These are phyloP conservation scores for Actinomortierella wolfii DNA, from an alignment of 371 early-diverging fungal genomes.

Conservation along the genomic window DNA sequence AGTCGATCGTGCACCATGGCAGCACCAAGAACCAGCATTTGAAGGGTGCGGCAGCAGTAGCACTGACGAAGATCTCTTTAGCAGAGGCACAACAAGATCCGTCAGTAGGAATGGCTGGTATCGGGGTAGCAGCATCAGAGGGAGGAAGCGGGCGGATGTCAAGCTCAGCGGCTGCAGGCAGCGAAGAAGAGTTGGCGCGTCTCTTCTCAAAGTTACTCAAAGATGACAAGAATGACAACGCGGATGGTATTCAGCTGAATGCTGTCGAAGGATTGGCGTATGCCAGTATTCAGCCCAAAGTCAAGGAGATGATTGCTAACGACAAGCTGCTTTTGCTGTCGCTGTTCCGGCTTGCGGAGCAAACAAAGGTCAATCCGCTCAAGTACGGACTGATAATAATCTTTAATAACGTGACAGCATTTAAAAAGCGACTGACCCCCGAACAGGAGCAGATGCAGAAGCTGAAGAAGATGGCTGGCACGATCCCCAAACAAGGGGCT, in stretches of 20 bases:
- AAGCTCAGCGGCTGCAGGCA: conserved; percentile 8
- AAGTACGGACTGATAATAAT: conserved; percentile 76
- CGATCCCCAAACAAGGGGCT: conserved; percentile 26
- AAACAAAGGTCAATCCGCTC: conserved; percentile 44
- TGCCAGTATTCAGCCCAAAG: conserved; percentile 59
- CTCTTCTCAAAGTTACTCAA: conserved; percentile 48
- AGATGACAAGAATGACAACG: conserved; percentile 44
- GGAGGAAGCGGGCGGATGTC: conserved; percentile 5
- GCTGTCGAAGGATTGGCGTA: conserved; percentile 83
- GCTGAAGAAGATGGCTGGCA: conserved; percentile 69
- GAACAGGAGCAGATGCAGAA: conserved; percentile 84
- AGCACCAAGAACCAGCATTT: conserved; percentile 53
- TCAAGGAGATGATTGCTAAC: conserved; percentile 65
- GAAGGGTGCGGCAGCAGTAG: conserved; percentile 64
- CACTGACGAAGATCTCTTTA: conserved; percentile 67
- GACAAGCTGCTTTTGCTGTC: conserved; percentile 61
- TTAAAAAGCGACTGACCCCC: conserved; percentile 68
- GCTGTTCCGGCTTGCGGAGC: conserved; percentile 56
- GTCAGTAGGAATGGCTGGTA: conserved; percentile 33
- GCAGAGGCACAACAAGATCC: conserved; percentile 48
- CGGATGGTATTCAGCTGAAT: conserved; percentile 26
- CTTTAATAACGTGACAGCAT: conserved; percentile 72
- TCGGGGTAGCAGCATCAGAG: conserved; percentile 16
- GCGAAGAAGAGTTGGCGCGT: conserved; percentile 43
- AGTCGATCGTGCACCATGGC: conserved; percentile 51